Conservation (phyloP, 495 filamentous ascomycete genomes). For the Letharia lupina region DNA sequence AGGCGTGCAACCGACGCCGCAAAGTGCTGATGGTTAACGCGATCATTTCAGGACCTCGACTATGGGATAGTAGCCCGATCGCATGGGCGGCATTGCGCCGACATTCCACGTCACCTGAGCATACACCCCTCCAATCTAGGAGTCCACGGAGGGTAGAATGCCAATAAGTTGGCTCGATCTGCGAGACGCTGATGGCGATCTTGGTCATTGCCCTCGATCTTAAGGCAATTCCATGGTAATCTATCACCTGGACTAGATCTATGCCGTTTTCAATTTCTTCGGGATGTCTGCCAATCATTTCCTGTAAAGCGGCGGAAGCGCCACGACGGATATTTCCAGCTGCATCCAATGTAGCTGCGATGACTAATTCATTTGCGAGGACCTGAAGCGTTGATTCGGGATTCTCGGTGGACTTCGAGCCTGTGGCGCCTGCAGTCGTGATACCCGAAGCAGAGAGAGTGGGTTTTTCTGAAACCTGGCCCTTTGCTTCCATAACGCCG, state of each 20-base stretch:
- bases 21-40: conserved; percentile 1
- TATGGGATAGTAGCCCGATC: conserved; percentile 50
- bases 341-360: conserved; percentile 78
- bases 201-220: conserved; percentile 72
- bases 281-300: conserved; percentile 87
- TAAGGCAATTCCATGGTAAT: conserved; percentile 86
- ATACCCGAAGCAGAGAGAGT: too few species aligned
- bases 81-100: conserved; percentile 62
- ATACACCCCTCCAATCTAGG: conserved; percentile 81
- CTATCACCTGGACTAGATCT: conserved; percentile 73
- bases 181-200: conserved; percentile 59
- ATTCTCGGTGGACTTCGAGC: not conserved
- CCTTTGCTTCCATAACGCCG: not conserved
- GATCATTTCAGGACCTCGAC: conserved; percentile 21
- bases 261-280: conserved; percentile 76
- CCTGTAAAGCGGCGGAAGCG: conserved; percentile 86
- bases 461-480: not conserved
- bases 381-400: conserved; percentile 26
- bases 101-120: conserved; percentile 62
- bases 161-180: conserved; percentile 60
- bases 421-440: not conserved
- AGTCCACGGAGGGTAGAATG: conserved; percentile 58
- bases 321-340: conserved; percentile 88
- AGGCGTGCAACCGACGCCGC: not conserved
- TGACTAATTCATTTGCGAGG: conserved; percentile 73